phyloP scores from a whole-genome alignment of 371 early-diverging fungal genomes.

The Rhizopus microsporus region DNA sequence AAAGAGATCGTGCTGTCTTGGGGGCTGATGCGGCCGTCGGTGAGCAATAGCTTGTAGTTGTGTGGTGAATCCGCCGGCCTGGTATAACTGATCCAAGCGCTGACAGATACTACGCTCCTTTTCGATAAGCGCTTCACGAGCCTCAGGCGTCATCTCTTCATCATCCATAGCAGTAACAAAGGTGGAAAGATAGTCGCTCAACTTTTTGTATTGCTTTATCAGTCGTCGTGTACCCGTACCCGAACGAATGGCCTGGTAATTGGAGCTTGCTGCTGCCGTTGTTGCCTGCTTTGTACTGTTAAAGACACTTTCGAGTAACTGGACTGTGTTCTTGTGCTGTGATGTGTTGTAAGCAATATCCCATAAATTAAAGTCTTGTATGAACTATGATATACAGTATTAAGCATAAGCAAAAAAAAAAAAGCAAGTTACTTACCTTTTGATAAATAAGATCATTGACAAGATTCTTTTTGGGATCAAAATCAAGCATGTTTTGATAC shows the following conservation, averaged over 20 bases:
- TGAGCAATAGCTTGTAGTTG: conserved; percentile 32
- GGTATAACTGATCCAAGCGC: conserved; percentile 41
- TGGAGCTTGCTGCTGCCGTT: not conserved
- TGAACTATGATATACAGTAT: conserved; percentile 28
- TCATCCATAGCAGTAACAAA: conserved; percentile 54
- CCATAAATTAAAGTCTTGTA: conserved; percentile 54
- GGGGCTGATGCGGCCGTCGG: conserved; percentile 42
- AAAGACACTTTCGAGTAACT: conserved; percentile 35
- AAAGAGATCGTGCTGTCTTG: conserved; percentile 17
- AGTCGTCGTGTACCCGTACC: conserved; percentile 38
- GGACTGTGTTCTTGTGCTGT: conserved; percentile 11
- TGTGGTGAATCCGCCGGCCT: conserved; percentile 49
- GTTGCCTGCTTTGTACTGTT: conserved; percentile 20
- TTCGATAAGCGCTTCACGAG: conserved; percentile 41
- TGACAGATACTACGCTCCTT: conserved; percentile 45
- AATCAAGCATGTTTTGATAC: conserved; percentile 56
- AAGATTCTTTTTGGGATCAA: conserved; percentile 43
- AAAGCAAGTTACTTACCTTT: conserved; percentile 38
- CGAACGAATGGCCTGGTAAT: conserved; percentile 19
- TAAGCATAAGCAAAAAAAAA: not conserved
- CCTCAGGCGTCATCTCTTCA: conserved; percentile 56
- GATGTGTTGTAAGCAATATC: conserved; percentile 28
- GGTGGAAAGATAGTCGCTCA: conserved; percentile 58
- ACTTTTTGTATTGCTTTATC: conserved; percentile 34
- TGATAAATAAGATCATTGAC: conserved; percentile 56